Conservation (phyloP, 257 asterid genomes). For the Apocynum venetum region DNA sequence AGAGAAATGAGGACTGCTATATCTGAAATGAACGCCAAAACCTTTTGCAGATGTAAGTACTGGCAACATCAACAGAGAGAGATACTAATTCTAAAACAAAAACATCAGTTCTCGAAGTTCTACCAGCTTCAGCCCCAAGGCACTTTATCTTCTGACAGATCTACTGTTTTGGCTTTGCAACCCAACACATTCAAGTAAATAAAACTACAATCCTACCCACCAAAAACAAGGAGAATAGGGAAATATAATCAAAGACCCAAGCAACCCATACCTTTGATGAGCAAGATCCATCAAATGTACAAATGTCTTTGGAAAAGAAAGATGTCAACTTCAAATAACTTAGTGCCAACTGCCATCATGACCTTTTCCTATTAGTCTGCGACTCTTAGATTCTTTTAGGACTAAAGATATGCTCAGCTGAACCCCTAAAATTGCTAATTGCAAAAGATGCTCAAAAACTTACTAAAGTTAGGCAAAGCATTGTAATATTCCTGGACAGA, state of each 20-base stretch:
- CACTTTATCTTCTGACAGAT: not conserved
- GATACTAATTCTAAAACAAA: not conserved
- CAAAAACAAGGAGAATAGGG: not conserved
- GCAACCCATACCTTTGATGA: not conserved
- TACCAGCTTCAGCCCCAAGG: not conserved
- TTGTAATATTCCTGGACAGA: not conserved
- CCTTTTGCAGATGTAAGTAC: not conserved
- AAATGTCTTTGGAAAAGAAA: not conserved
- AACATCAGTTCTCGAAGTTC: not conserved
- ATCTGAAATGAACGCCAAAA: not conserved
- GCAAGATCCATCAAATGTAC: not conserved
- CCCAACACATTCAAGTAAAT: not conserved
- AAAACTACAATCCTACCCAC: not conserved
- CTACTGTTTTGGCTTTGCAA: not conserved
- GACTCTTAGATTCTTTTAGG: not conserved
- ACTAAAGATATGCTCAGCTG: not conserved
- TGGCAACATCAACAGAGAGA: not conserved
- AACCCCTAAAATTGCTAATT: not conserved
- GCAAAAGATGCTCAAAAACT: not conserved
- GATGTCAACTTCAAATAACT: not conserved
- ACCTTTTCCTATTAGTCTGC: not conserved
- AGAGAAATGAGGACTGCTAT: not conserved
- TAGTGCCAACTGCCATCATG: not conserved
- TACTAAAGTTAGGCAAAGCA: not conserved
- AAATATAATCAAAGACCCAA: not conserved